phyloP scores from a whole-genome alignment of 2,329 filamentous ascomycete species.

The Fusarium succisae region DNA sequence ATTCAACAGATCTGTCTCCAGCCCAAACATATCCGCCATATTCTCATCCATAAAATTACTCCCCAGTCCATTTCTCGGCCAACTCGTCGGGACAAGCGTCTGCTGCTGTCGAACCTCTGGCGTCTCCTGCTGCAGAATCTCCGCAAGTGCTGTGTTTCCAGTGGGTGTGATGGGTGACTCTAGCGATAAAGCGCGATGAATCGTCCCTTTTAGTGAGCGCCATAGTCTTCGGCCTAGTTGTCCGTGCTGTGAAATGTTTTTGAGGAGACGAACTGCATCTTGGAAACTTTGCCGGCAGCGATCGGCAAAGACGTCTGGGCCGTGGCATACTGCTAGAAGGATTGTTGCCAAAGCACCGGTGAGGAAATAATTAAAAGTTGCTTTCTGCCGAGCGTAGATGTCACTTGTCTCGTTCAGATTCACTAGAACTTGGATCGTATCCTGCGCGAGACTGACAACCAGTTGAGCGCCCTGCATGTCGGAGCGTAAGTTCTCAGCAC shows the following conservation, averaged over 20 bases:
- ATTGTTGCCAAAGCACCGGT: not conserved
- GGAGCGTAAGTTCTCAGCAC: not conserved
- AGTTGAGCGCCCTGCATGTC: conserved; percentile 2
- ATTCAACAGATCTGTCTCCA: conserved; percentile 9
- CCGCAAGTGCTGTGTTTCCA: not conserved
- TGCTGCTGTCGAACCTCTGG: not conserved
- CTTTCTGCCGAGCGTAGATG: conserved; percentile 6
- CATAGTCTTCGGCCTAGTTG: not conserved
- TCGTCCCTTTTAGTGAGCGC: conserved; percentile 2
- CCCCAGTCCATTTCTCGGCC: not conserved
- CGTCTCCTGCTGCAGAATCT: not conserved
- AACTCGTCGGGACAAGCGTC: not conserved
- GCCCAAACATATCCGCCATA: not conserved
- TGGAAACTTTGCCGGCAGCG: not conserved
- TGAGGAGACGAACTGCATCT: not conserved
- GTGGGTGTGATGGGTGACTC: not conserved
- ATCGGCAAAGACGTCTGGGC: conserved; percentile 1
- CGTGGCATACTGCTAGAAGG: not conserved
- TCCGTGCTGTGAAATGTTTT: not conserved
- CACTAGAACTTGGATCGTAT: conserved; percentile 1
- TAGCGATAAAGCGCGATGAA: not conserved
- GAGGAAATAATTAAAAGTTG: conserved; percentile 2
- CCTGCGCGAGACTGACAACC: not conserved
- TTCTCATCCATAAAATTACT: not conserved
- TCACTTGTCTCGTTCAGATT: conserved; percentile 11